Conservation (phyloP, 495 filamentous ascomycete genomes). For the Aspergillus indologenus region DNA sequence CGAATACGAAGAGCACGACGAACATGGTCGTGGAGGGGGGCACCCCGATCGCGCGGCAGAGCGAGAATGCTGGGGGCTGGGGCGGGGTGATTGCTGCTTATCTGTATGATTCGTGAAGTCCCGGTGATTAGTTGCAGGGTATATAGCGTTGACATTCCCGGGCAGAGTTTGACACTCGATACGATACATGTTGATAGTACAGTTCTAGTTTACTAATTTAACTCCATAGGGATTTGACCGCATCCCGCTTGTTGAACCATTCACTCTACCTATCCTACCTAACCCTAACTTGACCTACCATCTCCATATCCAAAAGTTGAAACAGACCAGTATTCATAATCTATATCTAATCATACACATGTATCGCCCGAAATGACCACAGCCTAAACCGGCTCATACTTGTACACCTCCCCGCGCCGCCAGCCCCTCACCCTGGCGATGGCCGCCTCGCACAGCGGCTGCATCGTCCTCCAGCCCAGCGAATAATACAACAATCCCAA, state of each 20-base stretch:
- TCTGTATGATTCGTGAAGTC: slow-evolving; percentile 25
- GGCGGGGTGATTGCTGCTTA: slow-evolving; percentile 54
- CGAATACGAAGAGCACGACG: slow-evolving; percentile 39
- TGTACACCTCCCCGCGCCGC: neutral
- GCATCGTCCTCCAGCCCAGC: slow-evolving; percentile 38
- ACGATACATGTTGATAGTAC: too few species aligned
- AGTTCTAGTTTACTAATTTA: too few species aligned
- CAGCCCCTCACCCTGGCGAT: neutral
- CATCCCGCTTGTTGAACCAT: too few species aligned
- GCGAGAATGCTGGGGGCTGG: slow-evolving; percentile 53
- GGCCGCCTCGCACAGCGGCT: neutral
- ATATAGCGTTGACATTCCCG: neutral
- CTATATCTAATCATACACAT: too few species aligned
- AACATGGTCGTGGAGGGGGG: slow-evolving; percentile 40
- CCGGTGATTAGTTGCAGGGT: neutral
- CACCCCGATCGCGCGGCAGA: slow-evolving; percentile 31
- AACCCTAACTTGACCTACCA: too few species aligned
- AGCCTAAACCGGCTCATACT: neutral
- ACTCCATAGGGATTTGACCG: too few species aligned
- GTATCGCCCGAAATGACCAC: too few species aligned
- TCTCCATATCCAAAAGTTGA: too few species aligned
- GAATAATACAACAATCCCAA: slow-evolving; percentile 65
- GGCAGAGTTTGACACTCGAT: neutral
- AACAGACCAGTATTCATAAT: too few species aligned
- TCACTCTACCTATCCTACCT: too few species aligned